Evolutionary conservation across 768 basidiomycete species (phyloP).

Genomic region (Rubroboletus satanas): DNA sequence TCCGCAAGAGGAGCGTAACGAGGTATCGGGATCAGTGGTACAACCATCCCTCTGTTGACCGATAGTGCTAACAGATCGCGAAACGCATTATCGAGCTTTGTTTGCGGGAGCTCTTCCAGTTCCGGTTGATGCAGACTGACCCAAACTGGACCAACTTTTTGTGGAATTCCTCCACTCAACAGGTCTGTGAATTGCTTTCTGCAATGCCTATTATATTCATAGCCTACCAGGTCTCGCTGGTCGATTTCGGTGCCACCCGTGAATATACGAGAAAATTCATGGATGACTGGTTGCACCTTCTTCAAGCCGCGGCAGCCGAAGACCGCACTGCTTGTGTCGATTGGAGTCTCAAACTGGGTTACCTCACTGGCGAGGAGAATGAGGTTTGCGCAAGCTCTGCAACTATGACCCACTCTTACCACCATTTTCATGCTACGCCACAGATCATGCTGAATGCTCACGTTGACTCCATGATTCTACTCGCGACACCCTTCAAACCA

Average conservation of each 20-base stretch:
- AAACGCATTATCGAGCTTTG: conserved; percentile 78
- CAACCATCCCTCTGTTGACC: not conserved
- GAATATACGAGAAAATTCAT: conserved; percentile 84
- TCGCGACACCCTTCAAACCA: conserved; percentile 80
- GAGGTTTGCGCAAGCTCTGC: conserved; percentile 44
- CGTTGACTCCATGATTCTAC: conserved; percentile 73
- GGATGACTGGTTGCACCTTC: conserved; percentile 79
- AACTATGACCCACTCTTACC: not conserved
- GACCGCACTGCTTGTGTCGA: conserved; percentile 65
- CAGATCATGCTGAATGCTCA: conserved; percentile 85
- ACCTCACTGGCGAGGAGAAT: conserved; percentile 85
- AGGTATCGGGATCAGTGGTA: conserved; percentile 44
- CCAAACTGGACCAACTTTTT: conserved; percentile 99
- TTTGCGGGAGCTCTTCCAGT: conserved; percentile 84
- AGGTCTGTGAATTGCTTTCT: conserved; percentile 39
- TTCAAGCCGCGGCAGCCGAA: conserved; percentile 70
- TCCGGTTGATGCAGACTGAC: conserved; percentile 95
- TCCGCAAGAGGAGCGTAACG: conserved; percentile 62
- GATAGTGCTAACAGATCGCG: conserved; percentile 61
- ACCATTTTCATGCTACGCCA: not conserved
- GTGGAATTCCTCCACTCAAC: conserved; percentile 65
- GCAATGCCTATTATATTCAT: not conserved
- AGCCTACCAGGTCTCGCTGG: conserved; percentile 62
- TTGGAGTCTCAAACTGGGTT: conserved; percentile 80
- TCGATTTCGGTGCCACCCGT: conserved; percentile 95